Evolutionary conservation across 1,284 basidiomycete species (phyloP), one percentile per base, ranked within the genome.

Genomic region (Trichosporon sp.): DNA sequence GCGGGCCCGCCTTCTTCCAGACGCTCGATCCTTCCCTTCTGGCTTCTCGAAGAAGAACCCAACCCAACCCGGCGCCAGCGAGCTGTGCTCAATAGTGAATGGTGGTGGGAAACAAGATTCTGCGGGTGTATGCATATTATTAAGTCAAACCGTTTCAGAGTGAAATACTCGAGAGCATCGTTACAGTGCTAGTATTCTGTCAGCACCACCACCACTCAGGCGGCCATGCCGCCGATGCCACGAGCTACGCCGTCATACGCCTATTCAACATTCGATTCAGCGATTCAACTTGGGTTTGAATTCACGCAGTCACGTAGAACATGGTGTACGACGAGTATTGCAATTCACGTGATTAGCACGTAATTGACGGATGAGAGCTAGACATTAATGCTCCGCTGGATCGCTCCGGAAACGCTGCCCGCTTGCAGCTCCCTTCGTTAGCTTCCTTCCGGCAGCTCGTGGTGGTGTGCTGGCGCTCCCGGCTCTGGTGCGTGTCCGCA

Each of bases 121-220:
- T 51, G 47, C 47, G 47, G 47, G 47, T 51, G 47, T 51, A 51
- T 51, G 47, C 47, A 51, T 51, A 51, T 51, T 51, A 51, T 51
- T 51, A 51, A 51, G 47, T 51, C 47, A 51, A 25, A 51, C 47
- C 47, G 47, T 51, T 51, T 51, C 47, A 51, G 47, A 51, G 21
- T 51, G 47, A 21, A 51, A 51, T 51, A 51, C 23, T 51, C 47
- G 21, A 51, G 18, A 51, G 47, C 47, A n/a, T n/a, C 42, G 42
- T n/a, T 44, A 21, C 18, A 6, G 18, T 44, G 42, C 42, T 21
- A 44, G 42, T 13, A 21, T 44, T 44, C 42, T 21, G n/a, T n/a
- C 15, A 21, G 42, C 42, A n/a, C 8, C 13, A 21, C 18, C n/a
- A 44, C n/a, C 42, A 44, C 42, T 6, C 5, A 44, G 12, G 18